Evolutionary conservation across 108 stramenopile genomes (phyloP).

Genomic region (Licmophora abbreviata): DNA sequence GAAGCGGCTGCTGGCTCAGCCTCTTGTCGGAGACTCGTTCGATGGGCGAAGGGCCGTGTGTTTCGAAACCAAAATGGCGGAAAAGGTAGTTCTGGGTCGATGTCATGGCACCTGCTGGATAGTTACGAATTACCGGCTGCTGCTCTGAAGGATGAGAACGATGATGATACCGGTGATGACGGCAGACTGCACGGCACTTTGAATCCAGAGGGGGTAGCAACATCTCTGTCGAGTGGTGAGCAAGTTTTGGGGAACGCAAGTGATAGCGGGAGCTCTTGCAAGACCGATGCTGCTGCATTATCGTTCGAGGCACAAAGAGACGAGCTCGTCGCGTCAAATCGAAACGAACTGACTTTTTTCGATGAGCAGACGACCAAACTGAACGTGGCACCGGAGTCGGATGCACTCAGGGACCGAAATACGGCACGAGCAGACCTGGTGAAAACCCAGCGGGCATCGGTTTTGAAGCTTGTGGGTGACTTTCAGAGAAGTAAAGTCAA

Average conservation of each 20-base stretch:
- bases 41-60: conserved; percentile 38
- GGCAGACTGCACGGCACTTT: too few species aligned
- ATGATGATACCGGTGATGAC: too few species aligned
- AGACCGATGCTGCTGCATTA: too few species aligned
- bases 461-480: conserved; percentile 6
- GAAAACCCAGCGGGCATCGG: conserved; percentile 12
- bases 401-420: conserved; percentile 14
- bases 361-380: conserved; percentile 48
- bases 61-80: too few species aligned
- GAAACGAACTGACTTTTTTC: conserved; percentile 30
- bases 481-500: neutral
- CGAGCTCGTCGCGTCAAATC: conserved; percentile 20
- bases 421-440: conserved; percentile 10
- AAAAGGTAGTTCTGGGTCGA: too few species aligned
- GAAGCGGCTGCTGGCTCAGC: conserved; percentile 71
- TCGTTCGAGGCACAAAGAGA: conserved; percentile 12
- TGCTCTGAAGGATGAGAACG: too few species aligned
- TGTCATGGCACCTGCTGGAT: too few species aligned
- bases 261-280: too few species aligned
- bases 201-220: too few species aligned
- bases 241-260: too few species aligned
- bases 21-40: conserved; percentile 30
- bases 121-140: too few species aligned
- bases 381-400: conserved; percentile 19
- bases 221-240: too few species aligned